Evolutionary conservation across 2,329 filamentous ascomycete species (phyloP).

Genomic region (Penicillium sp.): DNA sequence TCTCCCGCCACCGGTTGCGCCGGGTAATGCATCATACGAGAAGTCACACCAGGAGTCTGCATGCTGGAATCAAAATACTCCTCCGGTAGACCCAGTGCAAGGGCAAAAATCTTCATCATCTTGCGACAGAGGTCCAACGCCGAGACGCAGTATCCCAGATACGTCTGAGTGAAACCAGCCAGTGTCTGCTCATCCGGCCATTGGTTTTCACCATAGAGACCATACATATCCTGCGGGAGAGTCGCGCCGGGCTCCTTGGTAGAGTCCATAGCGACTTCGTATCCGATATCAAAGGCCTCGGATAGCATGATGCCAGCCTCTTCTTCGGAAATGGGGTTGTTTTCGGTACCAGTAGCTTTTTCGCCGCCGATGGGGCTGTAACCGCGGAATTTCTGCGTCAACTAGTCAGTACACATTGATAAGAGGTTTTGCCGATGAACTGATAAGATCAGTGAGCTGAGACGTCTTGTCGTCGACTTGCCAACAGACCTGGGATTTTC

Average conservation of each 20-base stretch:
- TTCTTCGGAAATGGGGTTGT: slow-evolving; percentile 7
- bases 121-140: slow-evolving; percentile 13
- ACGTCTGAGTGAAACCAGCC: slow-evolving; percentile 12
- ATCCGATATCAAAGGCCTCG: slow-evolving; percentile 25
- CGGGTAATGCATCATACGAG: slow-evolving; percentile 39
- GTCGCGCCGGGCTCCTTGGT: slow-evolving; percentile 5
- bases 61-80: slow-evolving; percentile 33
- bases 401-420: too few relatives aligned
- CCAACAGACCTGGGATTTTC: slow-evolving; percentile 17
- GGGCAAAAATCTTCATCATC: slow-evolving; percentile 35
- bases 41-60: slow-evolving; percentile 32
- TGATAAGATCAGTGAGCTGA: too few relatives aligned
- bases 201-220: slow-evolving; percentile 20
- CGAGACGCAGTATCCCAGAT: slow-evolving; percentile 17
- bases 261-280: slow-evolving; percentile 18
- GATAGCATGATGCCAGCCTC: slow-evolving; percentile 14
- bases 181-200: slow-evolving; percentile 17
- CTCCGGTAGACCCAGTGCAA: slow-evolving; percentile 36
- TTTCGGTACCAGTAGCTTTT: slow-evolving; percentile 14
- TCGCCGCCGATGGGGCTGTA: slow-evolving; percentile 22
- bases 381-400: slow-evolving; percentile 20
- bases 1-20: slow-evolving; percentile 31
- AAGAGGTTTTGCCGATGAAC: too few relatives aligned
- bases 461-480: too few relatives aligned
- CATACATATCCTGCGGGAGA: slow-evolving; percentile 15